Percentiles rank a stretch among this genome's conserved stretches.
Conservation (phyloP, 108 stramenopile species). For the Mayamaea pseudoterrestris region DNA sequence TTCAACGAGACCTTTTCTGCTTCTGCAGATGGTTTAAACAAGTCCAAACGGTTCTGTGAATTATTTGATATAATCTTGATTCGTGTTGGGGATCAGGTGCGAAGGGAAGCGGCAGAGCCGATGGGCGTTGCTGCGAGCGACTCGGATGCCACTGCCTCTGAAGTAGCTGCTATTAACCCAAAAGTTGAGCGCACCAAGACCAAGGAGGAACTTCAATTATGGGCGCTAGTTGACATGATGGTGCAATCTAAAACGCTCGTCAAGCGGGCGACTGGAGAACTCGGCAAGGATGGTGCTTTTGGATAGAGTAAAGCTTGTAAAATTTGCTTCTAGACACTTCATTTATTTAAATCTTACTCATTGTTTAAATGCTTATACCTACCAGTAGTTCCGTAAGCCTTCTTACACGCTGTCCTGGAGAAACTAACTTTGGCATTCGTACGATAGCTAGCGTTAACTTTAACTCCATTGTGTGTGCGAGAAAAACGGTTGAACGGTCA, state of each 20-base stretch:
- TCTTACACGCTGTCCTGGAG: no score
- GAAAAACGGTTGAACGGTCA: no score
- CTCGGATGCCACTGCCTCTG: neutral
- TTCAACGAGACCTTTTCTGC: slow-evolving; percentile 49
- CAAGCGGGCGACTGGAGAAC: slow-evolving; percentile 46
- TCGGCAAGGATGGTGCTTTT: slow-evolving; percentile 49
- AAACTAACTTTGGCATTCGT: no score
- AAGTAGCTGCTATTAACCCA: slow-evolving; percentile 1
- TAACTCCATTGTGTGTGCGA: no score
- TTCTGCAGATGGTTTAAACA: slow-evolving; percentile 24
- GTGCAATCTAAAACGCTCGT: slow-evolving; percentile 68
- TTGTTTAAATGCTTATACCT: no score
- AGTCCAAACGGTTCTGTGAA: slow-evolving; percentile 18
- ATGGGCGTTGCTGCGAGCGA: slow-evolving; percentile 8
- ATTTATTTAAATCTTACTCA: no score
- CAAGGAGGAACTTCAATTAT: slow-evolving; percentile 44
- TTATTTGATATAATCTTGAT: slow-evolving; percentile 23
- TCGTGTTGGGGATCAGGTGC: slow-evolving; percentile 46
- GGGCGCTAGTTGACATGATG: slow-evolving; percentile 82
- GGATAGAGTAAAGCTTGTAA: neutral
- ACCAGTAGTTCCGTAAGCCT: no score
- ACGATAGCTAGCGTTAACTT: no score
- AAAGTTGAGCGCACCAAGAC: slow-evolving; percentile 4
- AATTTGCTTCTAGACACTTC: no score
- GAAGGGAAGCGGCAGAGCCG: slow-evolving; percentile 25